Evolutionary conservation across 495 filamentous ascomycete genomes (phyloP), one percentile per base, ranked within the genome.

Genomic region (Pseudevernia furfuracea): DNA sequence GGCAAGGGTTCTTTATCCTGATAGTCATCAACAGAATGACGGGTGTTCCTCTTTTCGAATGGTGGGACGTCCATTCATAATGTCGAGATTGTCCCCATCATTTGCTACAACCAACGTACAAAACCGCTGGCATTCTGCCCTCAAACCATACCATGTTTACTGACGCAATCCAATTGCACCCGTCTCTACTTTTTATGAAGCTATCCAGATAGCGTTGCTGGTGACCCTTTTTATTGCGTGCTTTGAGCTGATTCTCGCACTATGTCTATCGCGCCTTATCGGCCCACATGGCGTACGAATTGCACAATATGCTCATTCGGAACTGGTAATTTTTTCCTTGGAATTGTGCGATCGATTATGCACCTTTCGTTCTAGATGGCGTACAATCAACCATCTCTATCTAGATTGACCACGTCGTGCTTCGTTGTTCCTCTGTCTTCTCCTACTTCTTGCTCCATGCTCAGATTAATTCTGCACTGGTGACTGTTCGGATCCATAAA

Each of bases 201-300:
- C 49, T 66, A 62, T 61, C 57, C 64, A 57, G 49, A 30, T 6
- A 39, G 21, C 25, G 8, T 25, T 8, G 44, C 34, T 12, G 23
- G 19, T 10, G 30, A n/a, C 37, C n/a, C 9, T 32, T 34, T 25
- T 15, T 32, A 64, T 67, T 53, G 60, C 65, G 65, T 67, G 61
- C 60, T 67, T 32, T 49, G 14, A 15, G 28, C 41, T 32, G 14
- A 41, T 58, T 67, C 65, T 67, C 58, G 65, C 60, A 63, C 37
- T 52, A 59, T 61, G 11, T 63, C 61, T 28, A 58, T 61, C 37
- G 37, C 52, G 52, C 64, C 55, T 67, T 67, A 63, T 67, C 57
- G 58, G 49, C 39, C 49, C 49, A 14, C 9, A 64, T 46, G 55
- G 56, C 62, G 57, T 60, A 23, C 25, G 8, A 6, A n/a, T 60